Evolutionary conservation across 305 asterid genomes (phyloP).

Genomic region (Fraxinus velutina): DNA sequence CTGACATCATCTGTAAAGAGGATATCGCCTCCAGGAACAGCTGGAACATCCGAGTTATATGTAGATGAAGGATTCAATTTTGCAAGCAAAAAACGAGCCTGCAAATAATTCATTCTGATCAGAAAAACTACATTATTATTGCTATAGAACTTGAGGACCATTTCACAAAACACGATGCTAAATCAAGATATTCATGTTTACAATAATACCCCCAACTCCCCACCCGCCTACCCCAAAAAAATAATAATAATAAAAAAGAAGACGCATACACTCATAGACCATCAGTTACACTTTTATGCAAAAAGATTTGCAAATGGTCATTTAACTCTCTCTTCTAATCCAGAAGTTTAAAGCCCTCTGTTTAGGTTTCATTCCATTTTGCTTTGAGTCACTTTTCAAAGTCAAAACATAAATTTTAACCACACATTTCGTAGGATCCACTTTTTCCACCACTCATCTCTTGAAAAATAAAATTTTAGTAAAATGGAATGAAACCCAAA

Average conservation of each 20-base stretch:
- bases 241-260: background rate
- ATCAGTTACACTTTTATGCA: background rate
- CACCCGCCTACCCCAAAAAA: background rate
- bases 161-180: background rate
- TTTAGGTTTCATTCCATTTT: background rate
- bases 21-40: conserved; percentile 76
- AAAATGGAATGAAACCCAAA: background rate
- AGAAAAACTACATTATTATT: background rate
- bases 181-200: conserved; percentile 7
- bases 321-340: background rate
- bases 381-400: background rate
- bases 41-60: conserved; percentile 67
- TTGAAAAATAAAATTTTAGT: background rate
- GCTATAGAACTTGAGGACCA: conserved; percentile 8
- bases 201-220: background rate
- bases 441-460: background rate
- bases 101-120: conserved; percentile 26
- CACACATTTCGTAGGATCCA: background rate
- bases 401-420: background rate
- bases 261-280: background rate
- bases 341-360: background rate
- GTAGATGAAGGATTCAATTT: conserved; percentile 97
- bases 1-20: conserved; percentile 97
- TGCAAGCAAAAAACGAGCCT: conserved; percentile 97
- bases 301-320: background rate